Base-by-base conservation (phyloP, 78 protist species). In the Monocercomonoides exilis region DNA sequence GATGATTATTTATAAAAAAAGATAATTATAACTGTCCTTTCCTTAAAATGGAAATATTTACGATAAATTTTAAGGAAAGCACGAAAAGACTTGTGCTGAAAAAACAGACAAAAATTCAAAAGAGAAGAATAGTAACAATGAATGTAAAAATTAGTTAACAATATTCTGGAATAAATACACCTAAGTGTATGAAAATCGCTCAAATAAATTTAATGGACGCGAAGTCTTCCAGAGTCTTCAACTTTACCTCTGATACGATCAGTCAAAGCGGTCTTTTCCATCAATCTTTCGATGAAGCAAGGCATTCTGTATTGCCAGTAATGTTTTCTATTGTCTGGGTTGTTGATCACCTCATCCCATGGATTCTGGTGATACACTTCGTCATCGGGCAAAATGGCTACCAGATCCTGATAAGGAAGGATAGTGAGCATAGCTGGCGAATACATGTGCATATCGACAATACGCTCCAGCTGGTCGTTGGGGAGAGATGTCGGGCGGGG, bases 241-340 rank as follows among this genome's bases (percentile, higher is more conserved):
- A 85, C 84, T 44, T 64, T 85, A 29, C 88, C 21, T 1, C 82
- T 2, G 2, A 88, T 42, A 33, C 0, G 0, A 6, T 45, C 46
- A 44, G 34, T 81, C n/a, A 88, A 43, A 36, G 21, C 46, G 46
- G 80, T 70, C 41, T 88, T 77, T 21, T 2, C 0, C 2, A n/a
- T 1, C 41, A 88, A 79, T 33, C 6, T 43, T 77, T 88, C 90
- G 29, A 84, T 2, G 29, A 80, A 2, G 44, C 43, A 2, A 34
- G 77, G 90, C 43, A 84, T 44, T 2, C 90, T 42, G 46, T 88
- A 88, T 1, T 79, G 44, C 90, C 90, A 88, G 79, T 79, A 88
- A 44, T 81, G 80, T 35, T n/a, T 1, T 44, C 44, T 46, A 44
- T 70, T 82, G 44, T 34, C 54, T 3, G 90, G 90, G 46, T 81